These are phyloP conservation scores for Xylariaceae sp. DNA, from an alignment of 2,329 filamentous ascomycete species.

Conservation along the genomic window DNA sequence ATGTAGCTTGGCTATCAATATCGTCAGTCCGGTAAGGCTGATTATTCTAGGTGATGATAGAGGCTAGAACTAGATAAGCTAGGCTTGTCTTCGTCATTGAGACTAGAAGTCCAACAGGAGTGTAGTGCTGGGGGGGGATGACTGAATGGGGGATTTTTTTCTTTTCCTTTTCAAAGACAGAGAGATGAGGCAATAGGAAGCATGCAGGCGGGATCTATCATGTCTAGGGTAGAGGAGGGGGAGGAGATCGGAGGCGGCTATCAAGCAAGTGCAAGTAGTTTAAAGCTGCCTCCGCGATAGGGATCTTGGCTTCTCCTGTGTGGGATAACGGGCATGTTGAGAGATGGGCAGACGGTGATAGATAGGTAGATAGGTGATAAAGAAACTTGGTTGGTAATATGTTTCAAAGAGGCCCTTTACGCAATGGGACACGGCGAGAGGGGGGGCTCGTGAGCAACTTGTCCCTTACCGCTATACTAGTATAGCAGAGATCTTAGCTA, in stretches of 20 bases:
- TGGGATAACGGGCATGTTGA: neutral
- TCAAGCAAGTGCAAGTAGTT: constrained; percentile 6
- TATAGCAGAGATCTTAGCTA: constrained; percentile 22
- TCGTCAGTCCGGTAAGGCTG: constrained; percentile 29
- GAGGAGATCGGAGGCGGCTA: constrained; percentile 19
- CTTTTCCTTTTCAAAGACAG: too few species aligned
- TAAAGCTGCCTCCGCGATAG: constrained; percentile 21
- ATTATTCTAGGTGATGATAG: constrained; percentile 57
- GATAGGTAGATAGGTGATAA: constrained; percentile 21
- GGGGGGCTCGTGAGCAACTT: constrained; percentile 14
- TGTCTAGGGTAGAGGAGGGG: constrained; percentile 19
- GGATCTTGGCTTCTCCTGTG: constrained; percentile 6
- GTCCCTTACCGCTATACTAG: constrained; percentile 26
- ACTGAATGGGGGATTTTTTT: too few species aligned
- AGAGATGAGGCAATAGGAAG: constrained; percentile 15
- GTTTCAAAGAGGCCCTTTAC: constrained; percentile 13
- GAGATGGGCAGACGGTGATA: constrained; percentile 5
- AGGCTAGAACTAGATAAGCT: constrained; percentile 63
- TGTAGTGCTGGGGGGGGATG: constrained; percentile 1
- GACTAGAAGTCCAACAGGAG: constrained; percentile 26
- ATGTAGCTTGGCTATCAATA: constrained; percentile 18
- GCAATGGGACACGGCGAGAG: constrained; percentile 10
- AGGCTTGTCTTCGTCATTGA: constrained; percentile 65
- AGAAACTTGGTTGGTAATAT: constrained; percentile 16
- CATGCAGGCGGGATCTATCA: constrained; percentile 10